A percentile compares a stretch with the other conserved stretches of the same genome.
These are phyloP conservation scores for Fusarium sp. DNA, from an alignment of 2,329 filamentous ascomycete species.

Conservation along the genomic window DNA sequence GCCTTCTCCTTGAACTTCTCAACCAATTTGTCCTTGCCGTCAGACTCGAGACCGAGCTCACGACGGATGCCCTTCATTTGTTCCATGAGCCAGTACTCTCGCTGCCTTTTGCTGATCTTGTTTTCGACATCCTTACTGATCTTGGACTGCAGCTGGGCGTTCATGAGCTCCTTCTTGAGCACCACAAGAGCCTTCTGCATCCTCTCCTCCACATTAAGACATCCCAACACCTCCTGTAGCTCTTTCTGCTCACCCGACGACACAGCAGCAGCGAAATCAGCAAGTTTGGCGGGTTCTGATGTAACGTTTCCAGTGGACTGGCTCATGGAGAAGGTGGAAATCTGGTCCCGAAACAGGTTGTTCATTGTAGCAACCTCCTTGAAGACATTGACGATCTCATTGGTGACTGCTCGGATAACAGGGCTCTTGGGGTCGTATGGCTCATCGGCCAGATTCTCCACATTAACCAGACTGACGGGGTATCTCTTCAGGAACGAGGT, in stretches of 20 bases:
- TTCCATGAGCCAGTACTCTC: slow-evolving; percentile 99
- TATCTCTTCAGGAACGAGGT: slow-evolving; percentile 94
- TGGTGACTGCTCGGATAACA: slow-evolving; percentile 91
- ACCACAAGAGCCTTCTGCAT: slow-evolving; percentile 93
- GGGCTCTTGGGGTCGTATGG: slow-evolving; percentile 91
- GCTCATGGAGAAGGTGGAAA: slow-evolving; percentile 96
- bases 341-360: slow-evolving; percentile 95
- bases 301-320: slow-evolving; percentile 96
- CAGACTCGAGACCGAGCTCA: slow-evolving; percentile 95
- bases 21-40: slow-evolving; percentile 97
- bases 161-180: slow-evolving; percentile 98
- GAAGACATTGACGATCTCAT: slow-evolving; percentile 99
- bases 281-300: slow-evolving; percentile 93
- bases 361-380: slow-evolving; percentile 97
- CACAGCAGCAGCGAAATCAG: slow-evolving; percentile 96
- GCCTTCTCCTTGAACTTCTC: slow-evolving; percentile 98
- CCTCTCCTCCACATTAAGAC: slow-evolving; percentile 91
- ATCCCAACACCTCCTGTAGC: slow-evolving; percentile 90
- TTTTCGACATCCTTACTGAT: slow-evolving; percentile 98
- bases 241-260: slow-evolving; percentile 94
- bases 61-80: slow-evolving; percentile 99
- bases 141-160: slow-evolving; percentile 95
- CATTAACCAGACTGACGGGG: slow-evolving; percentile 93
- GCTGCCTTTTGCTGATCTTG: slow-evolving; percentile 96
- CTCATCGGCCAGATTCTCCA: slow-evolving; percentile 92